Percentiles rank a stretch among this genome's conserved stretches.
Conservation (phyloP, 1,284 basidiomycete species). For the Phlebopus sp. region DNA sequence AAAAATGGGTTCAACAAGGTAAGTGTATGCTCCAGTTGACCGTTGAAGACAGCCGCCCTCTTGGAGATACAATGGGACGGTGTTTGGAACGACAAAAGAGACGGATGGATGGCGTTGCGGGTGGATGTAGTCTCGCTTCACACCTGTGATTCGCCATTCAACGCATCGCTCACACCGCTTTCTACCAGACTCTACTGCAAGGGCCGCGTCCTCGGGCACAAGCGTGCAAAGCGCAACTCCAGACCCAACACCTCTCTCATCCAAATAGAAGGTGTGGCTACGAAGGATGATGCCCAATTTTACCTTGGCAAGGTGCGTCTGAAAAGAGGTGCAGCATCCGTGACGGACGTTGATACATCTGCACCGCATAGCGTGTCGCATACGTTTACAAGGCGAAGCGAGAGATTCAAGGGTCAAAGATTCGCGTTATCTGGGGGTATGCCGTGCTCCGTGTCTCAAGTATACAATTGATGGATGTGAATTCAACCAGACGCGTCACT, state of each 20-base stretch:
- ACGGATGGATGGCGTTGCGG: constrained; percentile 17
- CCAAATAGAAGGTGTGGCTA: constrained; percentile 95
- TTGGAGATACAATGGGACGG: constrained; percentile 8
- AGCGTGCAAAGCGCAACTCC: constrained; percentile 96
- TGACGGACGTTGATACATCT: not conserved
- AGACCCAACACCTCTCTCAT: constrained; percentile 94
- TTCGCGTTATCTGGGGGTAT: constrained; percentile 97
- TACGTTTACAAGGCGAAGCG: constrained; percentile 97
- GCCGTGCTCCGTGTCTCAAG: constrained; percentile 23
- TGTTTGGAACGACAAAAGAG: constrained; percentile 33
- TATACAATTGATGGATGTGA: not conserved
- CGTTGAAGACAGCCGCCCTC: constrained; percentile 11
- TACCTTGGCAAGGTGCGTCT: constrained; percentile 94
- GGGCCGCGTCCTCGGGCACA: constrained; percentile 97
- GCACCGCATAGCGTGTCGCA: constrained; percentile 75
- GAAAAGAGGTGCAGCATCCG: not conserved
- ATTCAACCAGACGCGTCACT: constrained; percentile 69
- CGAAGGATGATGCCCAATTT: constrained; percentile 93
- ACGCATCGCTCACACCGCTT: constrained; percentile 3
- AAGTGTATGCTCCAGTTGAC: constrained; percentile 34
- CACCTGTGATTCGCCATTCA: constrained; percentile 5
- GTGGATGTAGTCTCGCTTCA: constrained; percentile 18
- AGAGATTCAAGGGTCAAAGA: constrained; percentile 88
- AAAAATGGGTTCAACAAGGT: constrained; percentile 77
- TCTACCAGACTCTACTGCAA: constrained; percentile 86